Base-by-base conservation (phyloP, 139 green algal species). In the Auxenochlorella pyrenoidosa region DNA sequence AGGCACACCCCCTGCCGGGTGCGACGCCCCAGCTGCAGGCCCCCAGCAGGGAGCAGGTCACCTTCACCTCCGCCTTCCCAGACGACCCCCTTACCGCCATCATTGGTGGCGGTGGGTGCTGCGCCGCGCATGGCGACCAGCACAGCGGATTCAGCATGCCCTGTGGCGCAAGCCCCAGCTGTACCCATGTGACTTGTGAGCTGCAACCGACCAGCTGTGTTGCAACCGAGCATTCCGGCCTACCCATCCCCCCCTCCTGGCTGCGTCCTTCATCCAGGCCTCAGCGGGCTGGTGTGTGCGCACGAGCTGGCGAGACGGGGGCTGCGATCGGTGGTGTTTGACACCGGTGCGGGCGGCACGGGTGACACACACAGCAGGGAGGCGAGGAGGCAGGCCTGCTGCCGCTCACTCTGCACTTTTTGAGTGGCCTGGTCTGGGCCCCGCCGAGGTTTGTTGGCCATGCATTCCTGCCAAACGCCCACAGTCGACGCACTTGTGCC, bases 221-320 rank as follows among this genome's bases (percentile, higher is more conserved):
- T n/a, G 10, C 47, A 10, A 10, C 18, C 18, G 54, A 24, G 10
- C 22, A 13, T 4, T 24, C 10, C 54, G 2, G 54, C 54, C 54
- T 63, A 2, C 54, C 54, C 54, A 24, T 4, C 12, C 22, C 54
- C 54, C 54, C 18, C 15, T 4, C 18, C 54, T 24, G 54, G 15
- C 18, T 63, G 12, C 54, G 47, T 13, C 54, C 18, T 13, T 63
- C 54, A 8, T 63, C 54, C 54, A 63, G 54, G 54, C 34, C 89
- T 96, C 43, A 87, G 90, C 2, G 94, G 94, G 21, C 86, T 96
- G 22, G 84, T 89, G 1, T 97, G 94, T 81, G 92, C 92, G 12
- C 76, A 86, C 26, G 90, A 89, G 81, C 90, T 95, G 58, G 86
- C 91, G 36, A 26, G 87, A 3, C 79, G 43, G 4, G 86, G 93